Percentiles rank a stretch among this genome's conserved stretches.
Evolutionary conservation across 352 stramenopile species (phyloP).

Genomic region (Phytophthora cajani): DNA sequence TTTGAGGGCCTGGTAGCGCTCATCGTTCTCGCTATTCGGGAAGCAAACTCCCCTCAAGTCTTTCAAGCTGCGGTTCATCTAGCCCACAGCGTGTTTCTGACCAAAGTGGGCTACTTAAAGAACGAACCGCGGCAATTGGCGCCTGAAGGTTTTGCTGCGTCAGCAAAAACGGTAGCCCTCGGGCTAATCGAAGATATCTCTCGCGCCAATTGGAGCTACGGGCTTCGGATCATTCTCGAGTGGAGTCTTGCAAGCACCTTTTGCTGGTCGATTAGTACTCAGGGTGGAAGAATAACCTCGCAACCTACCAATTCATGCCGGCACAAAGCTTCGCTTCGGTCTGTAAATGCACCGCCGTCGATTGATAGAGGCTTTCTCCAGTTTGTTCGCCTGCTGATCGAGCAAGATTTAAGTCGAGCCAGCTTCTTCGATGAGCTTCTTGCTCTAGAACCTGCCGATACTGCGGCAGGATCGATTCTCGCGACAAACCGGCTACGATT

Average conservation of each 20-base stretch:
- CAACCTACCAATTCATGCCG: neutral
- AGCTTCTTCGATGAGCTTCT: constrained; percentile 42
- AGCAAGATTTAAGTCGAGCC: constrained; percentile 34
- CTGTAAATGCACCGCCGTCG: constrained; percentile 6
- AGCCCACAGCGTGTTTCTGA: constrained; percentile 45
- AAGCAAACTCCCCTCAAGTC: constrained; percentile 27
- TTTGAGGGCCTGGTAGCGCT: constrained; percentile 59
- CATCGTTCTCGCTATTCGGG: constrained; percentile 37
- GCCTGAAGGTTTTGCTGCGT: neutral
- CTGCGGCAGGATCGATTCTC: neutral
- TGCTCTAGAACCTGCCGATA: constrained; percentile 11
- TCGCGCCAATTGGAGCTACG: constrained; percentile 30
- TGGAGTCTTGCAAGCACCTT: constrained; percentile 29
- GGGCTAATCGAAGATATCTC: constrained; percentile 26
- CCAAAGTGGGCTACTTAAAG: neutral
- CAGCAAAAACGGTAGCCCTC: neutral
- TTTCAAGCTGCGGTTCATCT: constrained; percentile 55
- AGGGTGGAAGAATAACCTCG: neutral
- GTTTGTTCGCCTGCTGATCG: constrained; percentile 49
- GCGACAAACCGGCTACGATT: constrained; percentile 28
- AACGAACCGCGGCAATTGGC: neutral
- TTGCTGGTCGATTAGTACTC: constrained; percentile 41
- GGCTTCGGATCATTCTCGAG: constrained; percentile 39
- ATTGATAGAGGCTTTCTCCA: constrained; percentile 46
- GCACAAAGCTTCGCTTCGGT: neutral